Base-by-base conservation (phyloP, 2,329 filamentous ascomycete species). In the Alternaria sp. region DNA sequence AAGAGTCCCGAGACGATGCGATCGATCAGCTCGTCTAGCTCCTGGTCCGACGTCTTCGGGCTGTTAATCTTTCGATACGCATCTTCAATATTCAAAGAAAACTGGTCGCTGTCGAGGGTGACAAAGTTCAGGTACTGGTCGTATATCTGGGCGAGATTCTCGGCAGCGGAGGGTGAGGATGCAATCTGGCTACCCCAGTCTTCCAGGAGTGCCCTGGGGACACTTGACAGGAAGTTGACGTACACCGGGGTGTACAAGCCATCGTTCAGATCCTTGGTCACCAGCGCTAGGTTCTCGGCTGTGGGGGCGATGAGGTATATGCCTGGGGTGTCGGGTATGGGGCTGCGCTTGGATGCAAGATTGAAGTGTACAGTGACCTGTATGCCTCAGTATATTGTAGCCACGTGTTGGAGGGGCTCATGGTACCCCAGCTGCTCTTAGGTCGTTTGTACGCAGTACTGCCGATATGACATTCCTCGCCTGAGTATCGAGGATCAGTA, bases 1-100 rank as follows among this genome's bases (percentile, higher is more conserved):
- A 98, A 99, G n/a, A 99, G 83, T 0, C 95, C 95, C 72, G 92
- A 96, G 52, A 99, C 95, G 65, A 98, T 94, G 68, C 90, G 89
- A 78, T 99, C 94, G 32, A 99, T 87, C 38, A 95, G 89, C 54
- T 86, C 84, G 74, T 98, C 95, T 56, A 99, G 86, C 74, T 95
- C 92, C 60, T 95, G 92, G 71, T 98, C 95, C 67, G 90, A 92
- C 3, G 93, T 97, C 75, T 92, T 90, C 16, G 91, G 92, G 79
- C 94, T 98, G 81, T 98, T 98, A 74, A 99, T 84, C n/a, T 92
- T 93, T 89, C 92, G 96, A 78, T 99, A 99, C 78, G 97, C 91
- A n/a, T 57, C 38, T 18, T 52, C 25, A 28, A 60, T 92, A 10
- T 94, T 94, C 63, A 99, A 83, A 74, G 45, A 48, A 11, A 55